Base-by-base conservation (phyloP, 1,284 basidiomycete genomes). In the Malassezia caprae region DNA sequence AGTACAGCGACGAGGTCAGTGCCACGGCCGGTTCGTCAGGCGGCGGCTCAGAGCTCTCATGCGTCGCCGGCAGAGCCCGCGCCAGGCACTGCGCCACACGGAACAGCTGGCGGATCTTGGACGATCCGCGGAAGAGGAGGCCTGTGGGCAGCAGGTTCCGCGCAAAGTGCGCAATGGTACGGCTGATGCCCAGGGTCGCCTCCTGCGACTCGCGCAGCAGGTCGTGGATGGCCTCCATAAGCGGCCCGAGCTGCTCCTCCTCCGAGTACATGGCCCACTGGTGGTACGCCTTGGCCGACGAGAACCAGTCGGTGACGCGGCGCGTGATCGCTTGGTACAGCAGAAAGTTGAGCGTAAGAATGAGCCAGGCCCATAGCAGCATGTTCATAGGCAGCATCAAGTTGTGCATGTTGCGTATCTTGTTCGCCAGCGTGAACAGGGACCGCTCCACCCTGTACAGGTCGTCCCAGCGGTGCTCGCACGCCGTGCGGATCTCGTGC, bases 51-150 rank as follows among this genome's bases (percentile, higher is more conserved):
- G 7, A 3, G 32, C 26, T 8, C 24, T 27, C 30, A 12, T 35
- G 23, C 3, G 27, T 26, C 23, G 48, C 30, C 1, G 55, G 39
- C 19, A 21, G 8, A 24, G 53, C 45, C n/a, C 58, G 51, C n/a
- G 59, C 53, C 5, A 65, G 39, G 28, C 52, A 54, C 43, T 62
- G 56, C 13, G 64, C 54, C 0, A 64, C 51, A 17, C 53, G 54
- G 32, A 60, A 57, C 23, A 63, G 34, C 23, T 57, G 54, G 8
- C 55, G 49, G 8, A 40, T 52, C 15, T 48, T n/a, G 4, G 43
- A 23, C 28, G 55, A 28, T 15, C 37, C 50, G 24, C 50, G 51
- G 44, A 23, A 26, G 19, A 57, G 6, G 15, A 48, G 30, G 3
- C 40, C 43, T 11, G 49, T 52, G 11, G 43, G 17, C 12, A 47